These are phyloP conservation scores for Discostella stelligeroides DNA, from an alignment of 108 stramenopile genomes.

Conservation along the genomic window DNA sequence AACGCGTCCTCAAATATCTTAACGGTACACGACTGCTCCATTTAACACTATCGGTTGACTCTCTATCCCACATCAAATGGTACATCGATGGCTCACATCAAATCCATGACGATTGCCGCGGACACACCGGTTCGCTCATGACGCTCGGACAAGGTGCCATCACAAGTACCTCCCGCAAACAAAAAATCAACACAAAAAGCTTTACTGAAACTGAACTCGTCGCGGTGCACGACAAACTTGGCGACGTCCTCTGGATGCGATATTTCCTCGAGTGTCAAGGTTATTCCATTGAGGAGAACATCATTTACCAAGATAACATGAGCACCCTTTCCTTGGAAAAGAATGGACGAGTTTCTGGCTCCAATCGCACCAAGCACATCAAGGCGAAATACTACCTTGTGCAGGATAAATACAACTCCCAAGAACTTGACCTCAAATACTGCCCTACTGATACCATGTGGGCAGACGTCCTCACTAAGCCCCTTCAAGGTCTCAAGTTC, in stretches of 20 bases:
- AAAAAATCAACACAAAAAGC: conserved; percentile 44
- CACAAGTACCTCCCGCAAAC: conserved; percentile 4
- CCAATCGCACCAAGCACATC: too few relatives aligned
- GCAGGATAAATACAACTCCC: too few relatives aligned
- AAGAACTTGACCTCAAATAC: too few relatives aligned
- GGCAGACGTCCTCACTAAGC: too few relatives aligned
- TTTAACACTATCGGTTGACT: conserved; percentile 5
- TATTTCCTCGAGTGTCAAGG: neutral
- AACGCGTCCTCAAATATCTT: conserved; percentile 18
- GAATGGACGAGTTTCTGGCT: too few relatives aligned
- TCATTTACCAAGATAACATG: neutral
- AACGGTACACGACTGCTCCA: conserved; percentile 14
- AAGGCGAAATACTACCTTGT: too few relatives aligned
- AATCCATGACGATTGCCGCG: conserved; percentile 45
- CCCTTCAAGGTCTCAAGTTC: too few relatives aligned
- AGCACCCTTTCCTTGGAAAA: neutral
- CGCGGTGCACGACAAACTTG: conserved; percentile 15
- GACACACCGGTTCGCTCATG: conserved; percentile 54
- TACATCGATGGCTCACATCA: conserved; percentile 41
- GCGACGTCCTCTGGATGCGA: neutral
- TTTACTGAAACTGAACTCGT: conserved; percentile 41
- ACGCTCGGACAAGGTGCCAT: conserved; percentile 46
- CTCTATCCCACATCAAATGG: conserved; percentile 1
- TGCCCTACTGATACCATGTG: too few relatives aligned
- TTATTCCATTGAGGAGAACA: neutral